Base-by-base conservation (phyloP, 2,329 filamentous ascomycete genomes). In the Hymenoscyphus infarciens region DNA sequence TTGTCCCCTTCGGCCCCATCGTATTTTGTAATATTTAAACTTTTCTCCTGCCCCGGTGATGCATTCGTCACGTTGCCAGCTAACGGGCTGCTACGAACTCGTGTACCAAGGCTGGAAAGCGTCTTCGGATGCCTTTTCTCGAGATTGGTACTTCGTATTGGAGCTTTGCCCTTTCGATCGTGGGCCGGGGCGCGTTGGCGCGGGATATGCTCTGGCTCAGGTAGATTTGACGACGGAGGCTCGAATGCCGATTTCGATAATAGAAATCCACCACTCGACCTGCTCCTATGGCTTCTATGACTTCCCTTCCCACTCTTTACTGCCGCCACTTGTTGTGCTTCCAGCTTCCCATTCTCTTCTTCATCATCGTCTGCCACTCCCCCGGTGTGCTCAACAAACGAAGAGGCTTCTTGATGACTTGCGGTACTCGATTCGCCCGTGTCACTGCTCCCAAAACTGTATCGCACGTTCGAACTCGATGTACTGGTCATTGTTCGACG, bases 391-490 rank as follows among this genome's bases (percentile, higher is more conserved):
- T 49, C 42, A 11, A 22, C n/a, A 19, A 49, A 11, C 42, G 42
- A 49, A 15, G 65, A 57, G 54, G 67, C 71, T 58, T 68, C 67
- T 60, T 67, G 64, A 33, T 71, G 66, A 63, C 75, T 76, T 3
- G 70, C 74, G n/a, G 70, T 71, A 65, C 78, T 82, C 60, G 80
- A 77, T 68, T 80, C 79, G 65, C 77, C 79, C 8, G 75, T 76
- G 54, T 81, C 79, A 68, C 78, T 75, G 68, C 77, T 78, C 13
- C 68, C 72, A 64, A 72, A 68, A 66, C 76, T 77, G 57, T 56
- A 74, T 71, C 66, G 73, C 70, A 64, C 62, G 5, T 56, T 64
- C 1, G 64, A 64, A 38, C 65, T 69, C 8, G 67, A 67, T 16
- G 66, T 68, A 57, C 67, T 70, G 35, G 64, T 64, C 16, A 63